Conservation (phyloP, 768 basidiomycete species). For the Auriscalpium vulgare region DNA sequence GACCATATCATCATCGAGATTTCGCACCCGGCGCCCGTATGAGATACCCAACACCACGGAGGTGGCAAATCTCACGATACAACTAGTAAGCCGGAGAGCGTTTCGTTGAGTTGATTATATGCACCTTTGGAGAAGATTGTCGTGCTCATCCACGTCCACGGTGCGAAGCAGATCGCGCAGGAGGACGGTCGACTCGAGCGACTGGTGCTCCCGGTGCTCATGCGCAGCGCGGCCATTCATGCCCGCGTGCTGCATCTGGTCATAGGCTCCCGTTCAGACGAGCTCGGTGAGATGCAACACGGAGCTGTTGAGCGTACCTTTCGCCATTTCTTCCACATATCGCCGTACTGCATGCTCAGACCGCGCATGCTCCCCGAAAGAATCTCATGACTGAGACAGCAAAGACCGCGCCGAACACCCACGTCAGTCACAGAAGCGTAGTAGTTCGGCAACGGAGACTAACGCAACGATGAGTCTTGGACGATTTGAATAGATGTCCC, state of each 20-base stretch:
- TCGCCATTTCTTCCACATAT: conserved; percentile 6
- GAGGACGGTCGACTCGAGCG: conserved; percentile 5
- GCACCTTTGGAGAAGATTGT: conserved; percentile 3
- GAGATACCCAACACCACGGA: conserved; percentile 6
- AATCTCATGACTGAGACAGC: conserved; percentile 6
- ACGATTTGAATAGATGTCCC: conserved; percentile 12
- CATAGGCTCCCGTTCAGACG: too few relatives aligned
- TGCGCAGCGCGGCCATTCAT: conserved; percentile 4
- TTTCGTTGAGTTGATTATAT: not conserved
- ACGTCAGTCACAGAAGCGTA: not conserved
- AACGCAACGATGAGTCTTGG: conserved; percentile 9
- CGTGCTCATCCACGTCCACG: not conserved
- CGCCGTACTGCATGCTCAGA: conserved; percentile 1
- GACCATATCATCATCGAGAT: conserved; percentile 5
- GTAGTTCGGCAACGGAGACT: not conserved
- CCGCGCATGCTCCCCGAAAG: conserved; percentile 8
- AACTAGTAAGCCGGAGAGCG: too few relatives aligned
- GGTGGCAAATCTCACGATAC: conserved; percentile 2
- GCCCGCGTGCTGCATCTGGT: conserved; percentile 6
- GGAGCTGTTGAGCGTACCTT: conserved; percentile 4
- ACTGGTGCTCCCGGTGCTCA: conserved; percentile 6
- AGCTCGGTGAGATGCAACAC: too few relatives aligned
- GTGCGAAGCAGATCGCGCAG: conserved; percentile 5
- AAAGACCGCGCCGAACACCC: too few relatives aligned
- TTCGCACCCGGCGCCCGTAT: conserved; percentile 2